A percentile compares a stretch with the other conserved stretches of the same genome.
Conservation (phyloP, 1,284 basidiomycete species). For the Mycena sp. region DNA sequence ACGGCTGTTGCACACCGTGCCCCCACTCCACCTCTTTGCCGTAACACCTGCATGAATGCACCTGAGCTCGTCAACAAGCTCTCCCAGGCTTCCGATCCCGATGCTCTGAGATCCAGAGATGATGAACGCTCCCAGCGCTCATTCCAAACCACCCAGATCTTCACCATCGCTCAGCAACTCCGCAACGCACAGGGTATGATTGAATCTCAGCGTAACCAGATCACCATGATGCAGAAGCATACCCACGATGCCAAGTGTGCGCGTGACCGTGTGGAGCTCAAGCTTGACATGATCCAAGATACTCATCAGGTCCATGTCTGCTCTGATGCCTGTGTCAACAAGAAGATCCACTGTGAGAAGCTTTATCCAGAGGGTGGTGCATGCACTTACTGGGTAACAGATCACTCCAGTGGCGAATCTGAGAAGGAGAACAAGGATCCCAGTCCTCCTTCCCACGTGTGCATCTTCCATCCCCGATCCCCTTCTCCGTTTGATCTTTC, state of each 20-base stretch:
- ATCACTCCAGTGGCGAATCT: not conserved
- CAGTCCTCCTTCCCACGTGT: not conserved
- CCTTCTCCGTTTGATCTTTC: too few species aligned
- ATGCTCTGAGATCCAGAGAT: not conserved
- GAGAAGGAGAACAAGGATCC: not conserved
- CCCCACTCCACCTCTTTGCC: too few species aligned
- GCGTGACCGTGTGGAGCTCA: not conserved
- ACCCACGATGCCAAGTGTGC: not conserved
- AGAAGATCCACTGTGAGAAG: not conserved
- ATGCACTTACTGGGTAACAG: conserved; percentile 2
- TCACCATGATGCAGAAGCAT: not conserved
- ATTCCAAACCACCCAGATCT: too few species aligned
- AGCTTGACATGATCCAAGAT: not conserved
- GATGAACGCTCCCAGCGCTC: not conserved
- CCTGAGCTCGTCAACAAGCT: too few species aligned
- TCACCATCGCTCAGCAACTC: conserved; percentile 1
- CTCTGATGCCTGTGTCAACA: too few species aligned
- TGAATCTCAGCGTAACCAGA: not conserved
- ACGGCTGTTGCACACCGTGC: too few species aligned
- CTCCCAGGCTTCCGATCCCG: not conserved
- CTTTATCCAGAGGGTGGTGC: conserved; percentile 2
- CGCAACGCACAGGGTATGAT: not conserved
- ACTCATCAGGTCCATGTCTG: not conserved
- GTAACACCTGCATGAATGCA: too few species aligned
- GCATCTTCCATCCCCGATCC: too few species aligned